Base-by-base conservation (phyloP, 768 basidiomycete species). In the Postia placenta region DNA sequence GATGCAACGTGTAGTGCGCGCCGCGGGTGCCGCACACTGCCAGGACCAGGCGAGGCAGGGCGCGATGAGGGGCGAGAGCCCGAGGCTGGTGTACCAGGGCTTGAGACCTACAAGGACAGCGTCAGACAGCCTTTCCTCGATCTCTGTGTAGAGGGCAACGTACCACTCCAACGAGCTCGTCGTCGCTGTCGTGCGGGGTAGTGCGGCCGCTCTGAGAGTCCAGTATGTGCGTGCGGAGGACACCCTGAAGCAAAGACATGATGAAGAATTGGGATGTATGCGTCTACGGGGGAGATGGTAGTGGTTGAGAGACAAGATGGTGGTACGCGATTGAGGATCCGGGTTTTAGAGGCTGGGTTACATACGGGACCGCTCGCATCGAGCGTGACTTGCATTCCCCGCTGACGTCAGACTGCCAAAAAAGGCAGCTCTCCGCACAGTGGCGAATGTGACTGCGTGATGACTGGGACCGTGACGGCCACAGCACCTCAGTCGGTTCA, bases 141-240 rank as follows among this genome's bases (percentile, higher is more conserved):
- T 20, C 4, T 24, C 17, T 47, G 20, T 36, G 49, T 20, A 39
- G 11, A 30, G 36, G 28, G 20, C 51, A 25, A 75, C 84, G 50
- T 61, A 87, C 85, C 26, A 89, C 86, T 57, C 78, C 79, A 59
- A 89, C 77, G 50, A 85, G 69, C 58, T 86, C 84, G 55, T 88
- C 81, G 54, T 71, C 83, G 60, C 85, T 82, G 36, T 76, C 74
- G 27, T 57, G 53, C 15, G 60, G 52, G 24, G 56, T 49, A 42
- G 23, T 48, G 48, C 56, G 49, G 5, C 56, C 56, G 24, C 47
- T 25, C 27, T 28, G 44, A 26, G 22, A 6, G 23, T 72, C 62
- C 22, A 71, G 60, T 2, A 71, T 71, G 24, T 78, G 70, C 4
- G 79, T 81, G 58, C 78, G 75, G 55, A 88, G 73, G 45, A 87